Conservation (phyloP, 2,329 filamentous ascomycete genomes). For the Fusarium chlamydosporum region DNA sequence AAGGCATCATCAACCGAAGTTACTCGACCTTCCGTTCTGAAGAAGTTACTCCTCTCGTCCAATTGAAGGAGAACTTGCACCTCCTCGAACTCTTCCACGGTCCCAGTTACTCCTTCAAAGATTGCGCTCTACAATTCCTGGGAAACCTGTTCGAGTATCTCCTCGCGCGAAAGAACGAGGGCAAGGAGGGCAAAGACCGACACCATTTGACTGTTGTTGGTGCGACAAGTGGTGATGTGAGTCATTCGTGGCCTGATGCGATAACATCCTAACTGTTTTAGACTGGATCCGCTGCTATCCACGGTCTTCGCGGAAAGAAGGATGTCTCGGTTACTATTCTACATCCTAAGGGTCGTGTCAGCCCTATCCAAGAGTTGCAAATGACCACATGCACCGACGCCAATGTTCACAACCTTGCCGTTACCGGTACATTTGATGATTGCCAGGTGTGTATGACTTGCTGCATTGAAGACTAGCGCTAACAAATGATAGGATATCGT, state of each 20-base stretch:
- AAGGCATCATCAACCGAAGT: constrained; percentile 81
- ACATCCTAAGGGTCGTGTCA: constrained; percentile 90
- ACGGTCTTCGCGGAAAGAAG: constrained; percentile 93
- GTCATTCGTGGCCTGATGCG: constrained; percentile 5
- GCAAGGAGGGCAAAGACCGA: constrained; percentile 68
- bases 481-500: constrained; percentile 69
- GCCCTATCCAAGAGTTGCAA: constrained; percentile 93
- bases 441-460: constrained; percentile 75
- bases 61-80: constrained; percentile 77
- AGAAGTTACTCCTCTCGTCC: constrained; percentile 76
- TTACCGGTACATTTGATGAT: constrained; percentile 94
- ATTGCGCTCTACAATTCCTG: constrained; percentile 87
- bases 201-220: constrained; percentile 90
- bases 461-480: neutral
- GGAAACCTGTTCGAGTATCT: constrained; percentile 98
- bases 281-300: constrained; percentile 95
- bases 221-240: constrained; percentile 81
- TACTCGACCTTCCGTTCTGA: constrained; percentile 88
- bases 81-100: constrained; percentile 93
- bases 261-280: constrained; percentile 17
- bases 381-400: constrained; percentile 94
- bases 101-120: constrained; percentile 95
- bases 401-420: constrained; percentile 93
- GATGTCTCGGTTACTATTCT: constrained; percentile 97
- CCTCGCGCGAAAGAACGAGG: constrained; percentile 78